Percentiles rank a stretch among this genome's conserved stretches.
phyloP scores from a whole-genome alignment of 2,329 filamentous ascomycete species.

The Epichloe amarillans region DNA sequence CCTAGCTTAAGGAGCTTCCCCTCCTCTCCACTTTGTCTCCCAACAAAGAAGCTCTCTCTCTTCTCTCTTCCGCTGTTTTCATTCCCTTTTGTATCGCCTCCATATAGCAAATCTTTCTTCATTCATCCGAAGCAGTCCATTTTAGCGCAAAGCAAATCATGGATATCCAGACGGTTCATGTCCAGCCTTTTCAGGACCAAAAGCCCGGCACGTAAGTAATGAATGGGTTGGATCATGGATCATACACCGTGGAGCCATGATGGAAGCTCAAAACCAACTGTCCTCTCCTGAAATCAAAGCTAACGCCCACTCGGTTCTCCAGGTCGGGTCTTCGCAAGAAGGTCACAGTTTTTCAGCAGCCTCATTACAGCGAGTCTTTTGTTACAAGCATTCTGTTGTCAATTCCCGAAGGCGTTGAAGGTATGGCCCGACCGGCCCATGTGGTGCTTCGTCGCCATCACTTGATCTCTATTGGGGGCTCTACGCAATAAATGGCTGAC shows the following conservation, averaged over 20 bases:
- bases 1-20: conserved; percentile 15
- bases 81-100: too few relatives aligned
- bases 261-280: background rate
- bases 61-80: background rate
- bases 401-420: conserved; percentile 86
- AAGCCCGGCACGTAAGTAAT: conserved; percentile 92
- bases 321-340: conserved; percentile 98
- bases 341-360: conserved; percentile 93
- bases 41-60: background rate
- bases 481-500: background rate
- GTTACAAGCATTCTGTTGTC: conserved; percentile 87
- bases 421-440: conserved; percentile 23
- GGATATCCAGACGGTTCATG: conserved; percentile 62
- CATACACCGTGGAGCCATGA: background rate
- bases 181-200: conserved; percentile 85
- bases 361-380: conserved; percentile 93
- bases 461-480: background rate
- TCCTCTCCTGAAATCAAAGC: background rate
- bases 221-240: conserved; percentile 3
- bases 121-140: background rate
- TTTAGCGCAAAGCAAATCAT: conserved; percentile 35
- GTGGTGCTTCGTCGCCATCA: background rate
- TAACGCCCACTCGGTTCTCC: conserved; percentile 1
- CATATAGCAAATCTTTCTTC: background rate
- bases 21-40: background rate